Evolutionary conservation across 768 basidiomycete species (phyloP).

Genomic region (Boletus coccyginus): DNA sequence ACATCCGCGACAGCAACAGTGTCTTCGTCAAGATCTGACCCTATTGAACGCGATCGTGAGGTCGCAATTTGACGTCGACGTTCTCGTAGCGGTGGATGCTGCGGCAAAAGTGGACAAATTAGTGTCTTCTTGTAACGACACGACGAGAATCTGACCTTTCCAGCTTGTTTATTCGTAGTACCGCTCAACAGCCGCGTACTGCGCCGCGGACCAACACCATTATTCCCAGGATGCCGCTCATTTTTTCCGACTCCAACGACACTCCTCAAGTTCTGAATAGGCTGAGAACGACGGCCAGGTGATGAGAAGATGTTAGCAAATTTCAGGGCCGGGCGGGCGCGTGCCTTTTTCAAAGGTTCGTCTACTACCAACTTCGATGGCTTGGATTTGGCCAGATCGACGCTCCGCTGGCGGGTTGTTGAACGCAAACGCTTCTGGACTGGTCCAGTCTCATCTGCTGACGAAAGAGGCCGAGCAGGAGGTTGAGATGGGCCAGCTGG

Average conservation of each 20-base stretch:
- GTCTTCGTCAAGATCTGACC: conserved; percentile 75
- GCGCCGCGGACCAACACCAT: conserved; percentile 56
- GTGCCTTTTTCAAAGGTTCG: conserved; percentile 85
- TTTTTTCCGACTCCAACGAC: conserved; percentile 49
- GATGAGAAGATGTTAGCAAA: conserved; percentile 89
- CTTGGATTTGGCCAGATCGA: conserved; percentile 50
- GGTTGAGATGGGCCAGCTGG: conserved; percentile 44
- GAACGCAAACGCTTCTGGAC: conserved; percentile 74
- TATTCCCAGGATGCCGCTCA: conserved; percentile 42
- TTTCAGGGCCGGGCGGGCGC: conserved; percentile 84
- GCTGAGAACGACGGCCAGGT: conserved; percentile 76
- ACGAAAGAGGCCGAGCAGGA: conserved; percentile 68
- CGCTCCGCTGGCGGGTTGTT: conserved; percentile 52
- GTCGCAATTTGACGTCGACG: conserved; percentile 56
- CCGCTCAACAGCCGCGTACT: conserved; percentile 71
- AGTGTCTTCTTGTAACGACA: conserved; percentile 4
- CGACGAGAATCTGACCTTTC: conserved; percentile 48
- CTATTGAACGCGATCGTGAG: conserved; percentile 57
- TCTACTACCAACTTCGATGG: conserved; percentile 59
- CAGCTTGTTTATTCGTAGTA: conserved; percentile 46
- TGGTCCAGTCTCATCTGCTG: conserved; percentile 79
- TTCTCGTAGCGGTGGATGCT: conserved; percentile 46
- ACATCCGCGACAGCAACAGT: conserved; percentile 43
- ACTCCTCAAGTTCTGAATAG: conserved; percentile 62
- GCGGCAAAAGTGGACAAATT: conserved; percentile 14